phyloP scores from a whole-genome alignment of 768 basidiomycete species.

The Daedaleopsis nitida region DNA sequence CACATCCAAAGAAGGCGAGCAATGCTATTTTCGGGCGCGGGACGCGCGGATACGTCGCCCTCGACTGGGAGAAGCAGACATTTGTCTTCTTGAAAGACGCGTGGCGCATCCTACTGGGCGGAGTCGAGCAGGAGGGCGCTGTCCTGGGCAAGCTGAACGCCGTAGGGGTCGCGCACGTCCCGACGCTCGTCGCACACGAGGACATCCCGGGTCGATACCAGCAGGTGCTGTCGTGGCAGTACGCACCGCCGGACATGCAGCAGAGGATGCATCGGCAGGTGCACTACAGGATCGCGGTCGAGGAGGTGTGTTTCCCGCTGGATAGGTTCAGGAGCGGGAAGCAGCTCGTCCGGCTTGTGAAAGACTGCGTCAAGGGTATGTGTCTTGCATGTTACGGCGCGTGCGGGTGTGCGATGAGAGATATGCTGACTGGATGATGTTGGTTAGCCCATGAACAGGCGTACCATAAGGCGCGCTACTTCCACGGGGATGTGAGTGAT shows the following conservation, averaged over 20 bases:
- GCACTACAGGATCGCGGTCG: not conserved
- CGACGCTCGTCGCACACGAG: not conserved
- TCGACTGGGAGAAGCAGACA: slow-evolving; percentile 7
- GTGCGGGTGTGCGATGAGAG: not conserved
- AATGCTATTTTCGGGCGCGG: no score
- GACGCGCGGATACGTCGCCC: slow-evolving; percentile 8
- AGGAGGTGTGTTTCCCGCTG: not conserved
- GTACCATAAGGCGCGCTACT: not conserved
- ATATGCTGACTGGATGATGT: no score
- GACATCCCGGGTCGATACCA: not conserved
- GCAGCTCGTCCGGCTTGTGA: not conserved
- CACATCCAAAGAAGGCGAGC: no score
- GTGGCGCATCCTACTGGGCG: not conserved
- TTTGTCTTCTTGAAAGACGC: not conserved
- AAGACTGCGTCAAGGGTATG: not conserved
- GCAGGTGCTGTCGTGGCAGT: no score
- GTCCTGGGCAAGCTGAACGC: not conserved
- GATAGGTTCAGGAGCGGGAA: not conserved
- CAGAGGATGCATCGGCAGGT: not conserved
- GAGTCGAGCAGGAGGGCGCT: not conserved
- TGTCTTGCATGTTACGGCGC: not conserved
- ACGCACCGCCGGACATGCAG: not conserved
- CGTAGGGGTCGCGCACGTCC: not conserved
- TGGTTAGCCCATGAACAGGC: not conserved
- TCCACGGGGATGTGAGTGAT: not conserved